phyloP scores from a whole-genome alignment of 2,329 filamentous ascomycete species.

The Clarireedia homoeocarpa region DNA sequence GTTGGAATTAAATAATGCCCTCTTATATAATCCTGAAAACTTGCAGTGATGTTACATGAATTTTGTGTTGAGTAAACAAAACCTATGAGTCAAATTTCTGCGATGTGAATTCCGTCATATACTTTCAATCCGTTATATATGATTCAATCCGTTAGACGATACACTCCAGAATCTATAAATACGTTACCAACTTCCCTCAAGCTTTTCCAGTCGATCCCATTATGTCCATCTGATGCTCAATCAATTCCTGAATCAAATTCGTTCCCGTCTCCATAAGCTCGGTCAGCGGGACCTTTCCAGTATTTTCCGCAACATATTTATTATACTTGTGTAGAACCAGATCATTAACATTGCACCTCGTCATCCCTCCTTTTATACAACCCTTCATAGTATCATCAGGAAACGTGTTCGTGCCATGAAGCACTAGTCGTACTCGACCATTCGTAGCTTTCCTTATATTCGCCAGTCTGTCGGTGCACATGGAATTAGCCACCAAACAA shows the following conservation, averaged over 20 bases:
- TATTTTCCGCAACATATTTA: conserved; percentile 18
- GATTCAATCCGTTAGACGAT: too few relatives aligned
- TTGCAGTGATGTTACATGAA: neutral
- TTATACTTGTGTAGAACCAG: conserved; percentile 22
- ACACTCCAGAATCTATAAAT: too few relatives aligned
- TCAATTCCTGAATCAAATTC: conserved; percentile 19
- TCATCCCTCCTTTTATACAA: conserved; percentile 38
- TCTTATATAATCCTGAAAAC: neutral
- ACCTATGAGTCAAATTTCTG: too few relatives aligned
- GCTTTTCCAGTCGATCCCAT: conserved; percentile 23
- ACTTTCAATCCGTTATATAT: too few relatives aligned
- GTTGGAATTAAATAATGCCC: neutral
- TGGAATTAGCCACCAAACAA: neutral
- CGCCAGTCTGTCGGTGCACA: conserved; percentile 3
- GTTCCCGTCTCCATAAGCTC: conserved; percentile 24
- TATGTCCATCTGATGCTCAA: conserved; percentile 23
- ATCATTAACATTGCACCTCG: conserved; percentile 29
- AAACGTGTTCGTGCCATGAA: conserved; percentile 51
- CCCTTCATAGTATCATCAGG: conserved; percentile 41
- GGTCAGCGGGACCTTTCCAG: conserved; percentile 19
- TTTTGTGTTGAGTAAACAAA: neutral
- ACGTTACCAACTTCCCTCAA: neutral
- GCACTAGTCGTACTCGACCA: conserved; percentile 38
- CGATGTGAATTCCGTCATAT: too few relatives aligned
- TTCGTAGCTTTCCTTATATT: conserved; percentile 22